Conservation (phyloP, 108 stramenopile species). For the Pelagomonas calceolata region DNA sequence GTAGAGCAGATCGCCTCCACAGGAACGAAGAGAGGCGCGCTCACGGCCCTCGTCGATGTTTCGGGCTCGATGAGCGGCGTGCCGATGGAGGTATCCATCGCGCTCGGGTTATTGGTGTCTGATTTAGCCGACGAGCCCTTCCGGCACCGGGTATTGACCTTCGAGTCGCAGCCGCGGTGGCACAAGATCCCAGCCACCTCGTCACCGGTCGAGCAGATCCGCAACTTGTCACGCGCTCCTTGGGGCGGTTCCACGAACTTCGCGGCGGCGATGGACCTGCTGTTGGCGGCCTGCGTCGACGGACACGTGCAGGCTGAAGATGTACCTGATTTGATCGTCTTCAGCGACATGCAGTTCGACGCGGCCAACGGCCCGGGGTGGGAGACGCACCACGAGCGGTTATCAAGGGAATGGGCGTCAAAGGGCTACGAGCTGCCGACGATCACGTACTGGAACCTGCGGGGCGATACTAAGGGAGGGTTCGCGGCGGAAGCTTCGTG, state of each 20-base stretch:
- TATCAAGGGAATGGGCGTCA: conserved; percentile 9
- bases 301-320: neutral
- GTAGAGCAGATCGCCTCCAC: conserved; percentile 13
- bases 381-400: conserved; percentile 9
- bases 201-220: conserved; percentile 26
- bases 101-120: conserved; percentile 34
- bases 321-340: conserved; percentile 30
- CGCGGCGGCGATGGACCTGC: conserved; percentile 18
- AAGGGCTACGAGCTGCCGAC: conserved; percentile 12
- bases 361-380: conserved; percentile 1
- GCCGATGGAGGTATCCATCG: conserved; percentile 45
- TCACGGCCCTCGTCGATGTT: conserved; percentile 39
- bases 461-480: conserved; percentile 24
- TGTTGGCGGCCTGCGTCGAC: neutral
- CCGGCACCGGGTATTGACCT: conserved; percentile 33
- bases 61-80: conserved; percentile 39
- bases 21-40: conserved; percentile 9
- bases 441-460: conserved; percentile 45
- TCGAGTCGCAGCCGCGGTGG: conserved; percentile 29
- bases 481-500: neutral
- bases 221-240: conserved; percentile 16
- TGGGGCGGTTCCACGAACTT: conserved; percentile 46
- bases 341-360: conserved; percentile 52
- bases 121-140: conserved; percentile 30
- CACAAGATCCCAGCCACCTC: conserved; percentile 9